Percentiles rank a stretch among this genome's conserved stretches.
Evolutionary conservation across 306 rosid genomes (phyloP).

Genomic region (Cucurbita moschata): DNA sequence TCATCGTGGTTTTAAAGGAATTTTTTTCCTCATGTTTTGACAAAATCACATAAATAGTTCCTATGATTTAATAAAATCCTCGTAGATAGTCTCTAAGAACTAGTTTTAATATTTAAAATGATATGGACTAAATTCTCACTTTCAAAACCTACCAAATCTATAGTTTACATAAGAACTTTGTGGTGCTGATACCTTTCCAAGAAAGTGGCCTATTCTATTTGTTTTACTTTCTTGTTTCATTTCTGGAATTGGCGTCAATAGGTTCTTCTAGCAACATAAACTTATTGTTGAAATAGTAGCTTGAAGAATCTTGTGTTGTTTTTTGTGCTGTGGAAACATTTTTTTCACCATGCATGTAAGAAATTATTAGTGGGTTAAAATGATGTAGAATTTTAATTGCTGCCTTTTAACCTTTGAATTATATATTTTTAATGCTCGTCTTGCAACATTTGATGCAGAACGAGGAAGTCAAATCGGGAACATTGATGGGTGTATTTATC

Average conservation of each 20-base stretch:
- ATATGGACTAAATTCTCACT: no score
- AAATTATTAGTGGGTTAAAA: neutral
- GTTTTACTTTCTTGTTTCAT: neutral
- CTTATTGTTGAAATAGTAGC: neutral
- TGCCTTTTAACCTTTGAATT: neutral
- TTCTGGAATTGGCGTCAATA: neutral
- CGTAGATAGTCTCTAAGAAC: no score
- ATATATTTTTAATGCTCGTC: slow-evolving; percentile 9
- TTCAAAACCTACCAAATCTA: no score
- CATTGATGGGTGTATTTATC: slow-evolving; percentile 96
- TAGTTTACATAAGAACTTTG: neutral
- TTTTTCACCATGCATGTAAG: neutral
- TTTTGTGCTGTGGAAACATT: neutral
- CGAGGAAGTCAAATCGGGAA: slow-evolving; percentile 51
- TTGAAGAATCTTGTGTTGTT: neutral
- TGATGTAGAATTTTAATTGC: neutral
- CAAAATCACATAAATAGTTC: no score
- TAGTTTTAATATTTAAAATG: no score
- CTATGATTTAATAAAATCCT: no score
- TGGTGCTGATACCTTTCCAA: neutral
- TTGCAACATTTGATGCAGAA: slow-evolving; percentile 42
- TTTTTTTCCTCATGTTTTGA: no score
- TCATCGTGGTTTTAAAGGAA: no score
- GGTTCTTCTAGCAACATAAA: neutral
- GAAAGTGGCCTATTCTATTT: neutral